phyloP scores from a whole-genome alignment of 306 rosid genomes.

The Benincasa hispida region DNA sequence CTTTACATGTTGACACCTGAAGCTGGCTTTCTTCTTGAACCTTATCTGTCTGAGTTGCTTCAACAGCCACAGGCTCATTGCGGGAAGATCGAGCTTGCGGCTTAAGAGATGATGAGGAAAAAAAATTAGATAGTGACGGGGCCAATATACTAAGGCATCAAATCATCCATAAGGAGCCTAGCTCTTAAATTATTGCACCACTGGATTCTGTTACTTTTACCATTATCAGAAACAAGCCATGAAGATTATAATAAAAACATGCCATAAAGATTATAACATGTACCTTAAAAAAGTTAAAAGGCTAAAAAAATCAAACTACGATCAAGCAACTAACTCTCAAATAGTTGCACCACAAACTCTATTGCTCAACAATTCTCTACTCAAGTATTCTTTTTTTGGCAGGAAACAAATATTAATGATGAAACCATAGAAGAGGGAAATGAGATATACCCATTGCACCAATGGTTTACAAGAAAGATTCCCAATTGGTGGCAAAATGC shows the following conservation, averaged over 20 bases:
- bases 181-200: background rate
- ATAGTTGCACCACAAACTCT: background rate
- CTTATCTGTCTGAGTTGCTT: conserved; percentile 21
- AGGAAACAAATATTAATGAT: background rate
- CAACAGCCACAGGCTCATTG: conserved; percentile 22
- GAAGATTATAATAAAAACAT: background rate
- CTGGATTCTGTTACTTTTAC: background rate
- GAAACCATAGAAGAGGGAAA: background rate
- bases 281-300: background rate
- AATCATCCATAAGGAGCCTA: background rate
- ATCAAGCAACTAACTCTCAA: background rate
- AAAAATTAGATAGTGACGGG: background rate
- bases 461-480: background rate
- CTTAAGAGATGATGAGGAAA: conserved; percentile 16
- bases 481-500: background rate
- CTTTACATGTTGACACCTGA: conserved; percentile 28
- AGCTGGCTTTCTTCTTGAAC: conserved; percentile 31
- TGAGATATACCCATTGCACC: background rate
- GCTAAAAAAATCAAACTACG: background rate
- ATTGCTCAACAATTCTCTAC: background rate
- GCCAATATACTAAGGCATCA: background rate
- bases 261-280: background rate
- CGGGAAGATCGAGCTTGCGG: conserved; percentile 30
- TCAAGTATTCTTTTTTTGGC: background rate
- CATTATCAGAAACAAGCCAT: background rate